Conservation (phyloP, 2,329 filamentous ascomycete species). For the Botrytis hyacinthi region DNA sequence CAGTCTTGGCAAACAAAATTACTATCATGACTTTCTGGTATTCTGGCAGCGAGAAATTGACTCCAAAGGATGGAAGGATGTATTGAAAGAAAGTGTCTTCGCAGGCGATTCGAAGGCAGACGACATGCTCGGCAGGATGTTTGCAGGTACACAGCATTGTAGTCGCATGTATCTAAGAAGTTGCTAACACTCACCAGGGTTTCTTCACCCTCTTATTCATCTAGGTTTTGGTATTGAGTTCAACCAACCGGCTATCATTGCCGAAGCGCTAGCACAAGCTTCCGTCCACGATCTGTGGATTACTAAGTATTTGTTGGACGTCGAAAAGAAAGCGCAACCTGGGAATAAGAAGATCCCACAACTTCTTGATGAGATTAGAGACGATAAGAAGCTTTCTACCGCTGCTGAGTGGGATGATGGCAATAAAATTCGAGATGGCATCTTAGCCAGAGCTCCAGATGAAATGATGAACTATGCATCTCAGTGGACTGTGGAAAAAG, state of each 20-base stretch:
- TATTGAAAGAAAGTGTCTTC: constrained; percentile 68
- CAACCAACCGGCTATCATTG: constrained; percentile 74
- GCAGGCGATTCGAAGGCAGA: constrained; percentile 62
- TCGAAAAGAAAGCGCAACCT: constrained; percentile 49
- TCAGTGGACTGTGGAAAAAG: constrained; percentile 56
- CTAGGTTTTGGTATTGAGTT: constrained; percentile 84
- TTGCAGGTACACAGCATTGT: constrained; percentile 49
- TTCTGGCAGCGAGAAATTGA: constrained; percentile 78
- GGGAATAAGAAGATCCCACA: constrained; percentile 50
- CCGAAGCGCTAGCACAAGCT: constrained; percentile 74
- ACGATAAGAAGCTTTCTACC: constrained; percentile 54
- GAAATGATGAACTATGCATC: constrained; percentile 62
- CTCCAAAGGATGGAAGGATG: constrained; percentile 56
- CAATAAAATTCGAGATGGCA: constrained; percentile 67
- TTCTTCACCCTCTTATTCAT: constrained; percentile 80
- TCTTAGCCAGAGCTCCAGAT: constrained; percentile 60
- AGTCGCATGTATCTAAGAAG: too few species aligned
- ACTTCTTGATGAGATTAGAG: constrained; percentile 59
- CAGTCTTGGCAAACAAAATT: constrained; percentile 60
- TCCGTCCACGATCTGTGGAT: constrained; percentile 63
- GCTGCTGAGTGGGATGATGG: constrained; percentile 53
- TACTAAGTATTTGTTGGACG: constrained; percentile 50
- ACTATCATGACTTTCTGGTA: constrained; percentile 71
- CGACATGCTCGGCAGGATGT: constrained; percentile 67
- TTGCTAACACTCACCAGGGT: constrained; percentile 45